Evolutionary conservation across 1,139 yeast genomes (phyloP).

Genomic region (Saccharomyces hybrid): DNA sequence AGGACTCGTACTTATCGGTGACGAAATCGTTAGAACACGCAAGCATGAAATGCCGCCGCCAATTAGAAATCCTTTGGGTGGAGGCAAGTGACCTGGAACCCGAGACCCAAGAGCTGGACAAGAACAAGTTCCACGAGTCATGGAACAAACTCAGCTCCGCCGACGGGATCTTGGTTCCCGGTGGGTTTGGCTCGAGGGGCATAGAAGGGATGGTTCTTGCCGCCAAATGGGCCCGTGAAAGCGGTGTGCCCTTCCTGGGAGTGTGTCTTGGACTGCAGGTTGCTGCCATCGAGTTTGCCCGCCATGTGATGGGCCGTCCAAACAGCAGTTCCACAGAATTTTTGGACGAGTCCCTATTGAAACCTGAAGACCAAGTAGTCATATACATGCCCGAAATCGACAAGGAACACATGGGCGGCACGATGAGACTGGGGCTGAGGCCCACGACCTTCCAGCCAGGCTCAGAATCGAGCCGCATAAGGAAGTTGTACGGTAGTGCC

Average conservation of each 20-base stretch:
- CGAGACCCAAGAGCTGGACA: constrained; percentile 51
- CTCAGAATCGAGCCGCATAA: constrained; percentile 63
- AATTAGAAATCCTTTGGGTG: constrained; percentile 87
- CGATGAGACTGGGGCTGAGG: constrained; percentile 96
- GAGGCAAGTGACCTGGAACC: constrained; percentile 88
- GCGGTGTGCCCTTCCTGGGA: constrained; percentile 87
- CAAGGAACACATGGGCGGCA: constrained; percentile 93
- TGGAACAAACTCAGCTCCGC: constrained; percentile 94
- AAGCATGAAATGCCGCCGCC: constrained; percentile 79
- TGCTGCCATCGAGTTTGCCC: constrained; percentile 89
- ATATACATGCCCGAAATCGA: constrained; percentile 98
- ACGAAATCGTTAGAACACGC: constrained; percentile 93
- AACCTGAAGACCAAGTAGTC: constrained; percentile 53
- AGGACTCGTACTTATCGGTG: constrained; percentile 90
- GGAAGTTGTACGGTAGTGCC: constrained; percentile 71
- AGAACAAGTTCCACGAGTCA: constrained; percentile 82
- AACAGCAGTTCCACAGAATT: constrained; percentile 83
- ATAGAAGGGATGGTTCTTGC: constrained; percentile 97
- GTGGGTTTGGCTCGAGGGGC: constrained; percentile 97
- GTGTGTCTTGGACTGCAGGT: constrained; percentile 96
- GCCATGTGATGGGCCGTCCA: constrained; percentile 64
- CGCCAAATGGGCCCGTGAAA: constrained; percentile 95
- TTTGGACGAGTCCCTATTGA: constrained; percentile 50
- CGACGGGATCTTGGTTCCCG: constrained; percentile 95
- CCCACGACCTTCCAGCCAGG: constrained; percentile 74